These are phyloP conservation scores for Didymellaceae sp. DNA, from an alignment of 2,329 filamentous ascomycete species.

Conservation along the genomic window DNA sequence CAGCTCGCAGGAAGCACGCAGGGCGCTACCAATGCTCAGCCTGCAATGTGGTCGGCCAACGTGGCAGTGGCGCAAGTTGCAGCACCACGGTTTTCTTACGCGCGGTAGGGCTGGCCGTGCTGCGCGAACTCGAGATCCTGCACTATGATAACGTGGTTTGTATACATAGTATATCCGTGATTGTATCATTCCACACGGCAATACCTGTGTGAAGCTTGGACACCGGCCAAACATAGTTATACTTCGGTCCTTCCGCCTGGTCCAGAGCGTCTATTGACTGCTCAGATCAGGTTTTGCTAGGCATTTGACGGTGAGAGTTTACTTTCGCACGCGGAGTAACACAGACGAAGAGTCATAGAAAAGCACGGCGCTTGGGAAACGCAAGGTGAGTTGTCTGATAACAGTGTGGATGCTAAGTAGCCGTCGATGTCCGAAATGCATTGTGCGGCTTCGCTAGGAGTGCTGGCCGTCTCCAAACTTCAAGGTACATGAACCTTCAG, in stretches of 20 bases:
- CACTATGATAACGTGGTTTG: slow-evolving; percentile 7
- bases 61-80: slow-evolving; percentile 35
- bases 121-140: slow-evolving; percentile 36
- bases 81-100: slow-evolving; percentile 16
- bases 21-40: slow-evolving; percentile 27
- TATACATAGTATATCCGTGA: slow-evolving; percentile 6
- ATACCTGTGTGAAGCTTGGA: slow-evolving; percentile 8
- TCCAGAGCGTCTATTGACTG: slow-evolving; percentile 1
- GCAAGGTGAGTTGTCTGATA: slow-evolving; percentile 50
- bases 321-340: slow-evolving; percentile 38
- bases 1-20: slow-evolving; percentile 33
- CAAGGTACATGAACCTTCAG: slow-evolving; percentile 27
- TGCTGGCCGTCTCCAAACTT: slow-evolving; percentile 24
- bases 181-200: background rate
- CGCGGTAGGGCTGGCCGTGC: slow-evolving; percentile 35
- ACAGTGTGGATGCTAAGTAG: slow-evolving; percentile 29
- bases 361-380: slow-evolving; percentile 35
- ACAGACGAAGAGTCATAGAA: slow-evolving; percentile 38
- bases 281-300: slow-evolving; percentile 4
- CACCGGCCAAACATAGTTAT: slow-evolving; percentile 1
- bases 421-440: slow-evolving; percentile 28
- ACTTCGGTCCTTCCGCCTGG: slow-evolving; percentile 4
- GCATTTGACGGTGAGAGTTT: slow-evolving; percentile 5
- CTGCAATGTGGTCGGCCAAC: slow-evolving; percentile 43
- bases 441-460: slow-evolving; percentile 42